Conservation (phyloP, 345 rosid genomes). For the Dovyalis caffra region DNA sequence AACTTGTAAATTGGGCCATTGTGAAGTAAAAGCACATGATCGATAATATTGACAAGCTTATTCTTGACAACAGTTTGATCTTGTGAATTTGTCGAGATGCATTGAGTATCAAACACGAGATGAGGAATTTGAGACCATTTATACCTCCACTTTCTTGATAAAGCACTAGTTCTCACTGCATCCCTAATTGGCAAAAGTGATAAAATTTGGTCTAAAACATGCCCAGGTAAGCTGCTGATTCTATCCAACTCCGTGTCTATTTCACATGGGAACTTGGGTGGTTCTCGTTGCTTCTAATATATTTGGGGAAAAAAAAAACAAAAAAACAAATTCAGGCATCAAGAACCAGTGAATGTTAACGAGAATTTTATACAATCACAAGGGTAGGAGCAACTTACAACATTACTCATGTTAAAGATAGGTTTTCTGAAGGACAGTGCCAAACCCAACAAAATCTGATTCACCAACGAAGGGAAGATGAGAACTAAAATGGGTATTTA, state of each 20-base stretch:
- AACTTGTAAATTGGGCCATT: conserved; percentile 55
- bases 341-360: neutral
- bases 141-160: conserved; percentile 61
- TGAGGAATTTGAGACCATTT: conserved; percentile 57
- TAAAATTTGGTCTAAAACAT: conserved; percentile 52
- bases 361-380: neutral
- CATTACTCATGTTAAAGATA: neutral
- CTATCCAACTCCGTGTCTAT: conserved; percentile 43
- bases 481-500: neutral
- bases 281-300: conserved; percentile 54
- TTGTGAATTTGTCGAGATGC: conserved; percentile 43
- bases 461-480: neutral
- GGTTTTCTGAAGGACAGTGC: neutral
- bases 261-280: conserved; percentile 44
- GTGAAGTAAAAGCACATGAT: conserved; percentile 68
- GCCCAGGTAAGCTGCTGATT: conserved; percentile 57
- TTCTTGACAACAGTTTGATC: conserved; percentile 45
- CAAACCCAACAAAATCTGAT: conserved; percentile 1
- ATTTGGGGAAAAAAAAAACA: conserved; percentile 17
- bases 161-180: conserved; percentile 62
- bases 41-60: conserved; percentile 52
- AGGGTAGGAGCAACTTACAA: neutral
- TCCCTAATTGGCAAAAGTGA: conserved; percentile 56
- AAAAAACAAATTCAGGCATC: neutral
- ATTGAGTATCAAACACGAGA: conserved; percentile 56